Base-by-base conservation (phyloP, 306 rosid genomes). In the Vigna reflexopilosa region DNA sequence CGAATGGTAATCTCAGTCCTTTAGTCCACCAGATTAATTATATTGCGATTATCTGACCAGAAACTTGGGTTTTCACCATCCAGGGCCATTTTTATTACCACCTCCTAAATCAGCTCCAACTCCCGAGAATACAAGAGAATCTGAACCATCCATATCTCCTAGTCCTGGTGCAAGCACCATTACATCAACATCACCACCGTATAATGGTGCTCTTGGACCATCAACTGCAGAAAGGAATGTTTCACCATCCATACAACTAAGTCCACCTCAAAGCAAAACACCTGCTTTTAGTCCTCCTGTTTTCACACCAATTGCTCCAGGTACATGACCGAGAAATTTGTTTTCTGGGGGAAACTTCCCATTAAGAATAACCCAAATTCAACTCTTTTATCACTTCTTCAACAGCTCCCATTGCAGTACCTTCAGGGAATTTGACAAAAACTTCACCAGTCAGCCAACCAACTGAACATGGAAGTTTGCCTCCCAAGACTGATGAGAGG, bases 381-480 rank as follows among this genome's bases (percentile, higher is more conserved):
- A 50, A 45, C 44, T 74, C 30, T 40, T 67, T 50, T 47, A 9
- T 72, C 77, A 6, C 71, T 59, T 71, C 57, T 77, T 76, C 59
- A 86, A 52, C 85, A 82, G 90, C 81, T 40, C 83, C 97, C 24
- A 67, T 65, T 82, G 86, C 62, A 70, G 63, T 80, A 75, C 88
- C 90, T 59, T 70, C 86, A 26, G 48, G 47, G 51, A 83, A 47
- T 81, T 70, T 76, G 40, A 87, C 98, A 30, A 84, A 57, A 58
- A 61, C 52, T 78, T 81, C 96, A 70, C 89, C 98, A 38, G 77
- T 71, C 70, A 78, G 81, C 71, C 85, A 75, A 8, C 89, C 94
- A 55, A 75, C 74, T 28, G 26, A 52, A 52, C 91, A 86, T 62
- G 89, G 76, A 70, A 81, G 79, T 77, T 81, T 85, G 36, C 92